Evolutionary conservation across 1,284 basidiomycete species (phyloP), one percentile per base, ranked within the genome.

Genomic region (Cystobasidium sp.): DNA sequence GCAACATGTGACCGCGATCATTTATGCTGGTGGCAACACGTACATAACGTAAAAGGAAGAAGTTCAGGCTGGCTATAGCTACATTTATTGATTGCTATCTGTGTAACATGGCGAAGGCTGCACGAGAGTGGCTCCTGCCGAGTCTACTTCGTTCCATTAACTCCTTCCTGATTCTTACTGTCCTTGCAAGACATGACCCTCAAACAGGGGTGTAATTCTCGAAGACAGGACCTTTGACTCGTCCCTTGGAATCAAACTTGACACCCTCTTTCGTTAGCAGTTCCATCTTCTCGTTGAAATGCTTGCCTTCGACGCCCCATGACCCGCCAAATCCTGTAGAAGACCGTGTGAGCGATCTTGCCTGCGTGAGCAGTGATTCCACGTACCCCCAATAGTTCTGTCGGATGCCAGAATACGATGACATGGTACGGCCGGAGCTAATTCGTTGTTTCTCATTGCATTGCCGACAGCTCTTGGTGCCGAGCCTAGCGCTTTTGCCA

Each of bases 401-500:
- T 85, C 86, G 1, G 88, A 87, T 0, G 88, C 86, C 37, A 90
- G 85, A 65, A 90, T 85, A 43, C 89, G 86, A 77, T 90, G 89
- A 69, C 89, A 90, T 0, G 88, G 89, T 9, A 89, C 84, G 68
- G 83, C 85, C 0, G 89, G 89, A 6, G 86, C 85, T 78, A 89
- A 90, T 0, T 88, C 88, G 78, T 90, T 90, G 51, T 83, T 84
- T 49, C 86, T 83, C 49, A 90, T 80, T 0, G 88, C 89, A 43
- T 83, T 84, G 37, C 89, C 89, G 24, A 88, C 88, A 88, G 75
- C 52, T 6, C 41, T 22, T 47, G 68, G 46, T 75, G n/a, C 37
- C 0, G 58, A 76, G 43, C 77, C 75, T 7, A 71, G 44, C 52
- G 68, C 77, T 31, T 66, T 69, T 5, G 73, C 52, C 66, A 75